Conservation (phyloP, 2,329 filamentous ascomycete genomes). For the Sphaerulina vaccinii region DNA sequence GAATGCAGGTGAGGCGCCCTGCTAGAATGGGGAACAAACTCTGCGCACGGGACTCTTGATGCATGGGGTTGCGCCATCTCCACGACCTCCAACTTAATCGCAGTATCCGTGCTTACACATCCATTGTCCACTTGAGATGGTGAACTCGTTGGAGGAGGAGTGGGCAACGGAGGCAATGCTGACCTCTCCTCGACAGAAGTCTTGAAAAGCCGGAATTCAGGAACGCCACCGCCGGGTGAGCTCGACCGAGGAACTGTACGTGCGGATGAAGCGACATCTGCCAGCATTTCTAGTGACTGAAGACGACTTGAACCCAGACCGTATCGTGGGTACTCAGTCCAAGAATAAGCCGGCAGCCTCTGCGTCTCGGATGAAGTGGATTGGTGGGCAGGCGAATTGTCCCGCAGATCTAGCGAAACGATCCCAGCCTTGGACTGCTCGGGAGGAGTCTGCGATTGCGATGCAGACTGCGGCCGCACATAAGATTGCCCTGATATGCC, state of each 20-base stretch:
- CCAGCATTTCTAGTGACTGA: constrained; percentile 11
- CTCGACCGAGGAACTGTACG: neutral
- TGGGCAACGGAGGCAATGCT: constrained; percentile 3
- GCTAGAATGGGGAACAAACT: too few relatives aligned
- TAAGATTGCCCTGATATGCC: too few relatives aligned
- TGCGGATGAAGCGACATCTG: constrained; percentile 5
- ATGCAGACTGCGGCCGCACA: neutral
- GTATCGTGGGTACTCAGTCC: constrained; percentile 23
- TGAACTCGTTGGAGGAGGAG: too few relatives aligned
- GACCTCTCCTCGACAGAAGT: constrained; percentile 1
- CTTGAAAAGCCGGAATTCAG: constrained; percentile 1
- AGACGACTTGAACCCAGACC: constrained; percentile 9
- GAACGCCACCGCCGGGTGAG: neutral
- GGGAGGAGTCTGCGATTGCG: neutral
- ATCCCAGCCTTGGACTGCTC: neutral
- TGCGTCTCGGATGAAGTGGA: neutral
- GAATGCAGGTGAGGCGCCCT: too few relatives aligned
- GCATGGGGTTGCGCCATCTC: too few relatives aligned
- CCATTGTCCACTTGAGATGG: too few relatives aligned
- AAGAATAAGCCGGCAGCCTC: constrained; percentile 19
- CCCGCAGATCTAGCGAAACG: neutral
- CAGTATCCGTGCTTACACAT: too few relatives aligned
- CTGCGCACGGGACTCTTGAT: too few relatives aligned
- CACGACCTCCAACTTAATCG: too few relatives aligned
- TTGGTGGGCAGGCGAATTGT: neutral